Evolutionary conservation across 805 yeast genomes (phyloP).

Genomic region (Candida koratica): DNA sequence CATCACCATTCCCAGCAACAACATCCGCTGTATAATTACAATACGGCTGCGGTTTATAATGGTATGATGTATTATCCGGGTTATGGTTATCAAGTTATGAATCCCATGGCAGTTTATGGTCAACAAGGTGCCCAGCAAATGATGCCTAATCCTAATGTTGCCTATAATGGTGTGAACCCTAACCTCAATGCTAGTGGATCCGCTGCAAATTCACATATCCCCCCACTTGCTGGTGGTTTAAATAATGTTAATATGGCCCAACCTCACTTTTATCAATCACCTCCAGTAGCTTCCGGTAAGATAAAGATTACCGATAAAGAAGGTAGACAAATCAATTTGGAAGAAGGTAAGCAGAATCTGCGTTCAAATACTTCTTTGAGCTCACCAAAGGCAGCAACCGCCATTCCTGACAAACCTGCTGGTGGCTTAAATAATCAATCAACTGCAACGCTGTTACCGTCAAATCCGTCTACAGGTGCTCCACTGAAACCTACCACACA

Average conservation of each 20-base stretch:
- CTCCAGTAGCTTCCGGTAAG: constrained; percentile 15
- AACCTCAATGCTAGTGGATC: constrained; percentile 4
- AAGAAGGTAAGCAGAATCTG: constrained; percentile 35
- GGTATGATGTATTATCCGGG: constrained; percentile 21
- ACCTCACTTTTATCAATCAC: constrained; percentile 12
- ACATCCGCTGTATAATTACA: constrained; percentile 22
- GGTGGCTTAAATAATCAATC: constrained; percentile 1
- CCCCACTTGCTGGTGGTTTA: constrained; percentile 4
- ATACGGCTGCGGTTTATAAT: constrained; percentile 13
- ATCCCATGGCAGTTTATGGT: constrained; percentile 14
- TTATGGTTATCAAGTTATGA: constrained; percentile 22
- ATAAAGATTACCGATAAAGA: constrained; percentile 41
- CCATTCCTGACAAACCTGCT: constrained; percentile 17
- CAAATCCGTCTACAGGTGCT: constrained; percentile 7
- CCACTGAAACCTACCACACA: constrained; percentile 3
- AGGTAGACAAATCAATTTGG: constrained; percentile 40
- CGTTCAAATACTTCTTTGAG: constrained; percentile 23
- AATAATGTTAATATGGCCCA: constrained; percentile 1
- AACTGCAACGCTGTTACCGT: constrained; percentile 7
- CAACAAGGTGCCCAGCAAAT: constrained; percentile 9
- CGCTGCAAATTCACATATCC: constrained; percentile 5
- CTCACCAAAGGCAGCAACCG: constrained; percentile 21
- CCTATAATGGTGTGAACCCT: constrained; percentile 5
- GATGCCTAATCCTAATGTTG: constrained; percentile 8
- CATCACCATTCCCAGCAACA: constrained; percentile 15